Evolutionary conservation across 2,329 filamentous ascomycete species (phyloP).

Genomic region (Gaeumannomyces sp.): DNA sequence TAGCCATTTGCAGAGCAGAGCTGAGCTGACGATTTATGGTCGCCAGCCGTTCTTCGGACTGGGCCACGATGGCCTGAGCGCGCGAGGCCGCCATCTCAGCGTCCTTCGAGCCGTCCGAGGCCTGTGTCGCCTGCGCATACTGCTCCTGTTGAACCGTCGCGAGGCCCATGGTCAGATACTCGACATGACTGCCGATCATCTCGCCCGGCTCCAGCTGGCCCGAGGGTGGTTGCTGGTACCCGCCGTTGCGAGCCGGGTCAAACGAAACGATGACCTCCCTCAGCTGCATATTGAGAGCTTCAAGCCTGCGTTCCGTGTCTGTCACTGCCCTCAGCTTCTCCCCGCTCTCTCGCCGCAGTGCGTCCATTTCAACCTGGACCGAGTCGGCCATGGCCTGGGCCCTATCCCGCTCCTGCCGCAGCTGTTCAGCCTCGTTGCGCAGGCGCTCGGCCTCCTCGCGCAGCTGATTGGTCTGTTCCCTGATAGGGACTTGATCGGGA

Average conservation of each 20-base stretch:
- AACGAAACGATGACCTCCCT: constrained; percentile 60
- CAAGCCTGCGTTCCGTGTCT: constrained; percentile 59
- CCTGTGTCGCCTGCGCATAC: constrained; percentile 27
- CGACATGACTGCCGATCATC: constrained; percentile 52
- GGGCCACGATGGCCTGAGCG: constrained; percentile 23
- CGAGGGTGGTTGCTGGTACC: constrained; percentile 38
- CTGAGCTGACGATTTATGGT: constrained; percentile 60
- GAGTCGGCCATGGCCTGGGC: constrained; percentile 18
- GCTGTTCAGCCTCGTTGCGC: constrained; percentile 22
- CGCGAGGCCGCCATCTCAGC: constrained; percentile 19
- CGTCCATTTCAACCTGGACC: constrained; percentile 29
- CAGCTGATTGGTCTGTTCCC: constrained; percentile 46
- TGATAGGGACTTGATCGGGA: constrained; percentile 52
- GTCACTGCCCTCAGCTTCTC: constrained; percentile 46
- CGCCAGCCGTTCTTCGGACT: constrained; percentile 49
- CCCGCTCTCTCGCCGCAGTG: constrained; percentile 27
- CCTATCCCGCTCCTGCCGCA: constrained; percentile 26
- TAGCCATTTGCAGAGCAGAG: constrained; percentile 44
- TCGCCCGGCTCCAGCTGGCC: constrained; percentile 36
- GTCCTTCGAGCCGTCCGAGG: constrained; percentile 15
- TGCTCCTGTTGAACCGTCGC: constrained; percentile 54
- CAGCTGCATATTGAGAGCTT: constrained; percentile 60
- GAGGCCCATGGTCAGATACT: constrained; percentile 65
- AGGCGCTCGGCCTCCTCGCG: constrained; percentile 34
- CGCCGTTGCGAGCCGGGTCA: constrained; percentile 48